These are phyloP conservation scores for Austroboletus festivus DNA, from an alignment of 768 basidiomycete genomes.

Conservation along the genomic window DNA sequence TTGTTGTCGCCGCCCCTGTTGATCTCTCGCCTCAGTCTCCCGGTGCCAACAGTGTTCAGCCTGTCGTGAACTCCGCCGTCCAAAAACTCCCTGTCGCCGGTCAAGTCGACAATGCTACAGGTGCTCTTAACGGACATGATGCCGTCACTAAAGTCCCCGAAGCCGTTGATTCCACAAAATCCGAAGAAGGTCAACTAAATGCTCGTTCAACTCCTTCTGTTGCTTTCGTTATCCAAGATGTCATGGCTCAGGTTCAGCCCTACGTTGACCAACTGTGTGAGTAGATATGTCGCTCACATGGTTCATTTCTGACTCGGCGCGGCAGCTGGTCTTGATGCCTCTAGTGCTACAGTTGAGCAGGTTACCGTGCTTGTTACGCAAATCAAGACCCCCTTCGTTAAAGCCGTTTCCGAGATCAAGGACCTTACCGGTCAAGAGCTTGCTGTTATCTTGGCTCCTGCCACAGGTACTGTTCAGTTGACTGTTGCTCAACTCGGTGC, in stretches of 20 bases:
- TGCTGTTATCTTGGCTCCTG: conserved; percentile 25
- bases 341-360: conserved; percentile 22
- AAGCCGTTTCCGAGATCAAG: conserved; percentile 23
- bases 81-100: background rate
- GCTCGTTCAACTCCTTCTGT: conserved; percentile 15
- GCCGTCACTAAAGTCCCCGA: background rate
- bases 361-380: conserved; percentile 20
- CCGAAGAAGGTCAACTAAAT: too few species aligned
- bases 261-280: conserved; percentile 25
- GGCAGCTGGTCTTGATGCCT: conserved; percentile 22
- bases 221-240: conserved; percentile 26
- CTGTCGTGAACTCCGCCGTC: background rate
- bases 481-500: conserved; percentile 25
- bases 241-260: conserved; percentile 16
- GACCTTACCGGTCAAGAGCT: conserved; percentile 23
- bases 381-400: conserved; percentile 23
- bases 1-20: conserved; percentile 25
- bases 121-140: background rate
- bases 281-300: conserved; percentile 1
- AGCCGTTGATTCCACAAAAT: background rate
- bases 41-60: too few species aligned
- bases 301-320: conserved; percentile 1
- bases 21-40: background rate
- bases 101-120: too few species aligned
- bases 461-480: conserved; percentile 20